Percentiles rank a stretch among this genome's conserved stretches.
Conservation (phyloP, 1,284 basidiomycete species). For the Leccinum pachyderme region DNA sequence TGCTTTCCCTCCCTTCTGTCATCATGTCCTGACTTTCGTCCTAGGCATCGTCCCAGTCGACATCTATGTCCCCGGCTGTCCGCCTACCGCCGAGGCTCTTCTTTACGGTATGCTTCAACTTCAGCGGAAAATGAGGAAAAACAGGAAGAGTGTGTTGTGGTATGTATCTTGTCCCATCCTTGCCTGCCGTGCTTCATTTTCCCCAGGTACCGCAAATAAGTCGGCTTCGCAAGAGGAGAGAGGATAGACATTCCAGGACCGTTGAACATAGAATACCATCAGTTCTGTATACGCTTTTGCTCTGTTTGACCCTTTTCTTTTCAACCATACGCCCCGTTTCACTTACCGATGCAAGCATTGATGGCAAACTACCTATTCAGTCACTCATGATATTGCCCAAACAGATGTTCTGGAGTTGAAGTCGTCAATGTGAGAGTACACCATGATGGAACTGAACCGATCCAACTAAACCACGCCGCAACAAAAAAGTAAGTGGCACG, state of each 20-base stretch:
- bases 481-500: not conserved
- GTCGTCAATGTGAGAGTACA: not conserved
- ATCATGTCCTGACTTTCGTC: not conserved
- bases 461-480: not conserved
- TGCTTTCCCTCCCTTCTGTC: conserved; percentile 13
- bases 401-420: not conserved
- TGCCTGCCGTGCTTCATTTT: not conserved
- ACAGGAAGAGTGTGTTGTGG: conserved; percentile 90
- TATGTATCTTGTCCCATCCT: conserved; percentile 38
- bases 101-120: conserved; percentile 94
- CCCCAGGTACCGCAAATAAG: conserved; percentile 32
- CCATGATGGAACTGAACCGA: not conserved
- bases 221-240: not conserved
- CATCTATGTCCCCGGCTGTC: conserved; percentile 96
- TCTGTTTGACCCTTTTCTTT: conserved; percentile 9
- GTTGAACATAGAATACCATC: conserved; percentile 28
- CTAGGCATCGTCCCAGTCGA: conserved; percentile 95
- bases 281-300: conserved; percentile 19
- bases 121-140: conserved; percentile 95
- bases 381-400: not conserved
- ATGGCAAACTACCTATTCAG: not conserved
- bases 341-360: not conserved
- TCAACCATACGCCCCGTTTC: not conserved
- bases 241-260: conserved; percentile 5
- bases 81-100: conserved; percentile 91